Percentiles rank a stretch among this genome's conserved stretches.
phyloP scores from a whole-genome alignment of 768 basidiomycete genomes.

The Trametes gibbosa region DNA sequence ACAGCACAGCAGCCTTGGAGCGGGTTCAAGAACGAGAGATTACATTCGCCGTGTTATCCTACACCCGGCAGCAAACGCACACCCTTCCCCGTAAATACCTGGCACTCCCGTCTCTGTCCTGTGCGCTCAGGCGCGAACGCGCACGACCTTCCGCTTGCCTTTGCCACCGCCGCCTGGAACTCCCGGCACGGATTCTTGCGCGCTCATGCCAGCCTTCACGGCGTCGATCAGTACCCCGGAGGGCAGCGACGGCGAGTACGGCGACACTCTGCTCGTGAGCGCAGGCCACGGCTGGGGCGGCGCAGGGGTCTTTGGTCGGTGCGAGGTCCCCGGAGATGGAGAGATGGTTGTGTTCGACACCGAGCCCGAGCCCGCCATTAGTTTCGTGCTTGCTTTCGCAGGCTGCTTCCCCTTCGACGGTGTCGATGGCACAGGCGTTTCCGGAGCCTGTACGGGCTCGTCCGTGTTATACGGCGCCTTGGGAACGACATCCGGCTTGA shows the following conservation, averaged over 20 bases:
- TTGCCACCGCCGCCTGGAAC: constrained; percentile 45
- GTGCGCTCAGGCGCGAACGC: constrained; percentile 59
- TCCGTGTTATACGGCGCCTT: constrained; percentile 55
- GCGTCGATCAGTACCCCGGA: constrained; percentile 79
- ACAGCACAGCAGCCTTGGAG: too few species aligned
- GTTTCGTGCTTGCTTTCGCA: constrained; percentile 22
- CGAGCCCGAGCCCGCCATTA: constrained; percentile 18
- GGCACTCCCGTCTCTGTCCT: neutral
- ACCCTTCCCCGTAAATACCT: neutral
- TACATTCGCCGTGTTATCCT: constrained; percentile 12
- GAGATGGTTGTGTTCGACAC: constrained; percentile 26
- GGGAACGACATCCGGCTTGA: constrained; percentile 70
- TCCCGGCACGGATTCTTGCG: constrained; percentile 44
- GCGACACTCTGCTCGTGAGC: constrained; percentile 69
- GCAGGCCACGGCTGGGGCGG: constrained; percentile 78
- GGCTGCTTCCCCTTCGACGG: constrained; percentile 30
- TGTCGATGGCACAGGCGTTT: constrained; percentile 29
- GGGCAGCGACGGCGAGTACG: constrained; percentile 76
- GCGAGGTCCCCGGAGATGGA: constrained; percentile 24
- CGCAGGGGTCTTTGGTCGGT: constrained; percentile 48
- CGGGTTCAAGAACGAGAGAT: neutral
- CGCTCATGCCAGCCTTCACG: constrained; percentile 82
- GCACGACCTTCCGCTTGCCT: constrained; percentile 77
- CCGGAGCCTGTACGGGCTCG: constrained; percentile 24
- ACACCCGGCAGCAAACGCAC: constrained; percentile 6